Base-by-base conservation (phyloP, 2,329 filamentous ascomycete species). In the Alternaria atra region DNA sequence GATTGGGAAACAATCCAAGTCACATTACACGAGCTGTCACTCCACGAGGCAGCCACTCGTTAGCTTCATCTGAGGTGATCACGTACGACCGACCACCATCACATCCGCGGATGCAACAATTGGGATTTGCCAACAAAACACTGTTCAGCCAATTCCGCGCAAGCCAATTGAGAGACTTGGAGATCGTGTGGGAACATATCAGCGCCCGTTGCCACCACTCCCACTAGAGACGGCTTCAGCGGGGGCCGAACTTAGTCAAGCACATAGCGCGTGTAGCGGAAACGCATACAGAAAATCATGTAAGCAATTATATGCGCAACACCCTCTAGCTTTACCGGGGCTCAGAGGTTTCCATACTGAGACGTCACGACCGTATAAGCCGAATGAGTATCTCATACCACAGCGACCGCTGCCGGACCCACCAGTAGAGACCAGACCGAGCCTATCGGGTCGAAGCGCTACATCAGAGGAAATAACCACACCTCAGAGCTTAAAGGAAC, bases 41-140 rank as follows among this genome's bases (percentile, higher is more conserved):
- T 51, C 57, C 63, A 67, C 59, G 63, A 62, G 62, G 58, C 50
- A 63, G 57, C 55, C 55, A 63, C 55, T 59, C 20, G 35, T 37
- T 56, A 65, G 52, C 44, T 27, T 23, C 17, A 30, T 37, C 15
- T 44, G 44, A 62, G 10, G 23, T 44, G 34, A 50, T 47, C 37
- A 48, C 25, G 64, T 68, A 56, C 60, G 55, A 72, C 62, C 44
- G 23, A 40, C 51, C 57, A 63, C 60, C 47, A 58, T 67, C 63
- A 65, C 64, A 58, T 52, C 32, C 58, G 52, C 61, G 61, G 60
- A 56, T 68, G 55, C 64, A 65, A 63, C 66, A 54, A 58, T 35
- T 23, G 57, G 23, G 10, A n/a, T 7, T 13, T 37, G 10, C 17
- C 4, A n/a, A 62, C 25, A 25, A 37, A 9, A 13, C 54, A 50